Conservation (phyloP, 163 green algal genomes). For the Picocystis sp. region DNA sequence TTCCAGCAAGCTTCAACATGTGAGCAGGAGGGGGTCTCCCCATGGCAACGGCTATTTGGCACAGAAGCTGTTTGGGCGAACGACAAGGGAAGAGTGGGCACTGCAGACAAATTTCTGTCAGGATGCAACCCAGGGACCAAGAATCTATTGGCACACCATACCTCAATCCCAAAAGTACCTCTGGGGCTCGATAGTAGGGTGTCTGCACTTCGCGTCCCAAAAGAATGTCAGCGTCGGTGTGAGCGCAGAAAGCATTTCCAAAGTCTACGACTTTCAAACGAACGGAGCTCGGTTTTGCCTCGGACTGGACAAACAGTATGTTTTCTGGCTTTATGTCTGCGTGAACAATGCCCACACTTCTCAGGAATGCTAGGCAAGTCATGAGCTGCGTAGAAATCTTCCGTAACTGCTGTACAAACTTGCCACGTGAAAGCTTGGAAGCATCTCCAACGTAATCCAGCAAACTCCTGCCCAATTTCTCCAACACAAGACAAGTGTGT, state of each 20-base stretch:
- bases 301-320: neutral
- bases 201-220: constrained; percentile 2
- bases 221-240: neutral
- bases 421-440: neutral
- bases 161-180: constrained; percentile 2
- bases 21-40: too few relatives aligned
- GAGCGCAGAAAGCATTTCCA: neutral
- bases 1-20: too few relatives aligned
- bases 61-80: too few relatives aligned
- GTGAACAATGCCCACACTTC: constrained; percentile 1
- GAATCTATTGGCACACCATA: neutral
- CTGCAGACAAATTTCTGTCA: constrained; percentile 7
- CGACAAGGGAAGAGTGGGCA: constrained; percentile 4
- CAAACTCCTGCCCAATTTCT: neutral
- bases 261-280: constrained; percentile 9
- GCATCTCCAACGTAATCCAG: neutral
- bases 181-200: constrained; percentile 6
- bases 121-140: constrained; percentile 9
- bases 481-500: constrained; percentile 2
- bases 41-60: too few relatives aligned
- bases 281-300: neutral
- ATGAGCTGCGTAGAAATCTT: constrained; percentile 4
- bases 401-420: neutral
- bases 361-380: neutral
- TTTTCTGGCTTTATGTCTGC: constrained; percentile 7